A percentile compares a stretch with the other conserved stretches of the same genome.
phyloP scores from a whole-genome alignment of 306 rosid species.

The Abrus pulchellus region DNA sequence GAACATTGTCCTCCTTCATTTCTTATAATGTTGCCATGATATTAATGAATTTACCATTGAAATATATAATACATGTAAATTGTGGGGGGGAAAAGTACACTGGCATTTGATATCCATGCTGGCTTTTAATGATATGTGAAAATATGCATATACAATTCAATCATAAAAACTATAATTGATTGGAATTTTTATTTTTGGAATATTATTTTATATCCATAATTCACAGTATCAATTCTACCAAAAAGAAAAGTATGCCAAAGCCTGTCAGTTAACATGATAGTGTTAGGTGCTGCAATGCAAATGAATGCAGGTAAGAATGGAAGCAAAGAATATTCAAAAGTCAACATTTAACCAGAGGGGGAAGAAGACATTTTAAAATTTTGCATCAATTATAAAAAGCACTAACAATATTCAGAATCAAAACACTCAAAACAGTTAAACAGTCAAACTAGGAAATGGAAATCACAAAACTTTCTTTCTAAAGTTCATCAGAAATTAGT shows the following conservation, averaged over 20 bases:
- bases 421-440: not conserved
- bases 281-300: not conserved
- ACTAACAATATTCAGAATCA: conserved; percentile 1
- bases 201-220: not conserved
- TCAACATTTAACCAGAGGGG: not conserved
- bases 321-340: not conserved
- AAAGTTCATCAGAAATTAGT: not conserved
- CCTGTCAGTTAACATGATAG: not conserved
- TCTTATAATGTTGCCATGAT: not conserved
- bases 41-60: not conserved
- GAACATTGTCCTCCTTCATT: not conserved
- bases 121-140: not conserved
- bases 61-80: not conserved
- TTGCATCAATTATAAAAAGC: not conserved
- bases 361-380: not conserved
- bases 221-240: no score
- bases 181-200: not conserved
- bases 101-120: not conserved
- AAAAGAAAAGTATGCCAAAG: no score
- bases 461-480: not conserved
- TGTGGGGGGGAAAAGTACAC: no score
- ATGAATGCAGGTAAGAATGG: no score
- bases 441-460: not conserved
- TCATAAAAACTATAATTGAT: not conserved
- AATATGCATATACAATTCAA: not conserved